Percentiles rank a stretch among this genome's conserved stretches.
These are phyloP conservation scores for Eucalyptus marginata DNA, from an alignment of 345 rosid genomes.

Conservation along the genomic window DNA sequence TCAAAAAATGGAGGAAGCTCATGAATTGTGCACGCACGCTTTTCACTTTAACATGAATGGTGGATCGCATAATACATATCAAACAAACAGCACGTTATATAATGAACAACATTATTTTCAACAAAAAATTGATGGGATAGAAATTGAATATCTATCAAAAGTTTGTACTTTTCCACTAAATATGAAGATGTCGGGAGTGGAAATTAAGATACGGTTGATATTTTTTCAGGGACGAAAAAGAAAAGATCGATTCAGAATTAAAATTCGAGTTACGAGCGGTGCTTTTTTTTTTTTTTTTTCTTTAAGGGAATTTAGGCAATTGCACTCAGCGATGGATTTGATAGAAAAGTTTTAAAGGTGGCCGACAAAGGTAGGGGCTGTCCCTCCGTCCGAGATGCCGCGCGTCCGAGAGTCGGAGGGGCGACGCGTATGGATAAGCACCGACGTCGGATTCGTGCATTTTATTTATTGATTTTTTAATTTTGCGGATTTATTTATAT, in stretches of 20 bases:
- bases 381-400: not conserved
- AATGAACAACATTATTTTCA: accelerated
- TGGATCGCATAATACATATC: accelerated
- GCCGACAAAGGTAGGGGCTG: not conserved
- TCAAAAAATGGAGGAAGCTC: not conserved
- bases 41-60: accelerated
- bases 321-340: not conserved
- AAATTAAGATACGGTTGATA: not conserved
- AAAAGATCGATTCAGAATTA: not conserved
- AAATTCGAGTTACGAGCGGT: not conserved
- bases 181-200: not conserved
- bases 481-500: not conserved
- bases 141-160: not conserved
- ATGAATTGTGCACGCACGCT: not conserved
- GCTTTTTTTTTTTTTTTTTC: not conserved
- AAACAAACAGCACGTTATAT: accelerated
- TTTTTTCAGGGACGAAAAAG: not conserved
- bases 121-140: not conserved
- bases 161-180: not conserved
- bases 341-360: not conserved
- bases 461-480: not conserved
- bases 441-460: not conserved
- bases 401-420: not conserved
- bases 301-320: not conserved
- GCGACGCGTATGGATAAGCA: conserved; percentile 17